Percentiles rank a stretch among this genome's conserved stretches.
Conservation (phyloP, 345 rosid species). For the Aquilaria malaccensis region DNA sequence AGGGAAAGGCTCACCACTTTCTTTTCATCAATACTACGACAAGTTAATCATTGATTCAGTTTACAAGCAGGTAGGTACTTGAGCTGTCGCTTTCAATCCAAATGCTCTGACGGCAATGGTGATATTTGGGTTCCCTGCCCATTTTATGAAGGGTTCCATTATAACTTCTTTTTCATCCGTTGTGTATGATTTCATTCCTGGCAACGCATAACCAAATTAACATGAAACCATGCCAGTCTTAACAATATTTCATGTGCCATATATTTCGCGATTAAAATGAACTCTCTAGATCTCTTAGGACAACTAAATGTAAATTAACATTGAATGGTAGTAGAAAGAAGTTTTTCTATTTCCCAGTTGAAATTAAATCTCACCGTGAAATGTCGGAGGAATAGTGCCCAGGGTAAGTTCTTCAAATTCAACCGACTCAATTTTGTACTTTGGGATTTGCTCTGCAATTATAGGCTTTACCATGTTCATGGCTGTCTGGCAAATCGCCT, state of each 20-base stretch:
- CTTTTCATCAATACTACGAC: too few species aligned
- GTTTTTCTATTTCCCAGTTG: too few species aligned
- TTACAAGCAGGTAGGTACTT: constrained; percentile 23
- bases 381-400: constrained; percentile 74
- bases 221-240: too few species aligned
- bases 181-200: constrained; percentile 80
- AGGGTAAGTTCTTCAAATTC: constrained; percentile 73
- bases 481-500: constrained; percentile 77
- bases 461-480: constrained; percentile 65
- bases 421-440: constrained; percentile 70
- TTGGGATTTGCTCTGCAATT: constrained; percentile 79
- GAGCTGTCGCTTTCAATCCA: constrained; percentile 74
- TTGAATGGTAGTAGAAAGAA: too few species aligned
- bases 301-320: too few species aligned
- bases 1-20: background rate
- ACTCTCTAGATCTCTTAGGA: too few species aligned
- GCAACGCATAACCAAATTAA: background rate
- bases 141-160: constrained; percentile 70
- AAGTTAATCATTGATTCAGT: too few species aligned
- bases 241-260: too few species aligned
- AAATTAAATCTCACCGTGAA: constrained; percentile 40
- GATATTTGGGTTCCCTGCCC: constrained; percentile 88
- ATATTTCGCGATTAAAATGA: too few species aligned
- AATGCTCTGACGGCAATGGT: constrained; percentile 64
- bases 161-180: constrained; percentile 87